Percentiles rank a stretch among this genome's conserved stretches.
phyloP scores from a whole-genome alignment of 805 yeast genomes.

The Starmerella tilneyi region DNA sequence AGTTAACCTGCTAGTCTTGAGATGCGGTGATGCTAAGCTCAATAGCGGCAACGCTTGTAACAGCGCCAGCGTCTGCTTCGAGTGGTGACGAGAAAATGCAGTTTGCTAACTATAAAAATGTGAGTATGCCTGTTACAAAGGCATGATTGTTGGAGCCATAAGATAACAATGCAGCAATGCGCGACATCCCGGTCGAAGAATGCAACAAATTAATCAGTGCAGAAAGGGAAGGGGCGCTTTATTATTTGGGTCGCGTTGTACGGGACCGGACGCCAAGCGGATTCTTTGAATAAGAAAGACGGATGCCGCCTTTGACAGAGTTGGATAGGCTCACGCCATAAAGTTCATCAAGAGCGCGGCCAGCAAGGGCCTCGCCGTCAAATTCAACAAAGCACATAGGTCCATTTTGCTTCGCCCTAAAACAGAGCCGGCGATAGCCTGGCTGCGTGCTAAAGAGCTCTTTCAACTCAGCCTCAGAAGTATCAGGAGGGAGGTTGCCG shows the following conservation, averaged over 20 bases:
- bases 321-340: conserved; percentile 89
- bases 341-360: conserved; percentile 83
- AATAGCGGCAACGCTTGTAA: no score
- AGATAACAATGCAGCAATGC: conserved; percentile 3
- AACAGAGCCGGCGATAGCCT: conserved; percentile 86
- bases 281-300: conserved; percentile 87
- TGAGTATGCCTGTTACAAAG: background rate
- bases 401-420: conserved; percentile 76
- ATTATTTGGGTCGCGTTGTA: conserved; percentile 15
- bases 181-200: background rate
- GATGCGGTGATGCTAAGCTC: no score
- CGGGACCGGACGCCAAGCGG: conserved; percentile 92
- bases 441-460: conserved; percentile 76
- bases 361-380: conserved; percentile 89
- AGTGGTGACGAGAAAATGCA: no score
- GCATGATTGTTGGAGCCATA: background rate
- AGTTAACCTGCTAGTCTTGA: no score
- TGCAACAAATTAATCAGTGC: background rate
- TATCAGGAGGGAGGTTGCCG: conserved; percentile 95
- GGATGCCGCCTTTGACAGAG: conserved; percentile 84
- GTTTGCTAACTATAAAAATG: background rate
- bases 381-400: conserved; percentile 99
- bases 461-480: conserved; percentile 84
- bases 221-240: background rate
- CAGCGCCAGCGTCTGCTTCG: no score